These are phyloP conservation scores for Xerocomus spinulosus DNA, from an alignment of 768 basidiomycete genomes.

Conservation along the genomic window DNA sequence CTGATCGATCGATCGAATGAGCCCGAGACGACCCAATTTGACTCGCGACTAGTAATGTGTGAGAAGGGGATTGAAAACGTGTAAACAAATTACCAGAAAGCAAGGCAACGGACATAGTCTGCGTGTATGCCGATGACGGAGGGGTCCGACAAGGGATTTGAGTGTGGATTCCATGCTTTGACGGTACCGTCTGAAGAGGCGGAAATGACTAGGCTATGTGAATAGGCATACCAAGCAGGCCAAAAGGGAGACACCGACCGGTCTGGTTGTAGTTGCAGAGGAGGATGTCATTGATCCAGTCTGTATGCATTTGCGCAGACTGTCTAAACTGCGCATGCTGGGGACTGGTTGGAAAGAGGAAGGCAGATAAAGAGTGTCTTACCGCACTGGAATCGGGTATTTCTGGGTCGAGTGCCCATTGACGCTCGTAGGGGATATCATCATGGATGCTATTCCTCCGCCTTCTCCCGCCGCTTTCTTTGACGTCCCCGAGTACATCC, in stretches of 20 bases:
- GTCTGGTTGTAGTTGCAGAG: conserved; percentile 92
- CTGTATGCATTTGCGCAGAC: conserved; percentile 82
- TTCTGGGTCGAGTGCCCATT: conserved; percentile 74
- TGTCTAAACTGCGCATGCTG: conserved; percentile 74
- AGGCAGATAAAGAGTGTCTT: conserved; percentile 20
- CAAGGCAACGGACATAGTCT: conserved; percentile 84
- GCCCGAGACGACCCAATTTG: conserved; percentile 87
- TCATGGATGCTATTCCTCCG: conserved; percentile 27
- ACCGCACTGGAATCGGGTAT: conserved; percentile 48
- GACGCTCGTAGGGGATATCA: conserved; percentile 58
- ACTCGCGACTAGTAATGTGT: conserved; percentile 51
- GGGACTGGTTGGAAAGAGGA: conserved; percentile 11
- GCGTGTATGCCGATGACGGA: conserved; percentile 64
- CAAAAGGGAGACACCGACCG: conserved; percentile 37
- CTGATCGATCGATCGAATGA: conserved; percentile 94
- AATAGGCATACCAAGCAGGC: conserved; percentile 6
- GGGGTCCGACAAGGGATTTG: conserved; percentile 53
- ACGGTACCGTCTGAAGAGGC: conserved; percentile 95
- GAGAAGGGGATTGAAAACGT: conserved; percentile 11
- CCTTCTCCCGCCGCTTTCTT: conserved; percentile 34
- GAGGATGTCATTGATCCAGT: conserved; percentile 95
- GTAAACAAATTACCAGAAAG: conserved; percentile 50
- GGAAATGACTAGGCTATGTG: conserved; percentile 60
- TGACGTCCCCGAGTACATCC: conserved; percentile 73
- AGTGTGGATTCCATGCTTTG: conserved; percentile 90